These are phyloP conservation scores for Collybiopsis confluens DNA, from an alignment of 768 basidiomycete species.

Conservation along the genomic window DNA sequence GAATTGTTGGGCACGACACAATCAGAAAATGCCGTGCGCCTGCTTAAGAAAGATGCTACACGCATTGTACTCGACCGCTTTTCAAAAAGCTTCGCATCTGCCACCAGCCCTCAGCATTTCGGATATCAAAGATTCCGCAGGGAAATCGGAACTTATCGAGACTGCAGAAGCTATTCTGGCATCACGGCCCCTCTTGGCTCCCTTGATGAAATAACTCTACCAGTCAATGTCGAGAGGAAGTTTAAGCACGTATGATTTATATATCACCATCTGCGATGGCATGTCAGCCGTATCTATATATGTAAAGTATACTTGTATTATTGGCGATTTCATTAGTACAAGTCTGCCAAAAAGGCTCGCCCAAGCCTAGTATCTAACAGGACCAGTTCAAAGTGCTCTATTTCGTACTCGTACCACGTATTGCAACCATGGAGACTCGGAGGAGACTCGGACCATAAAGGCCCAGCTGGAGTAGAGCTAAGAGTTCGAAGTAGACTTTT, in stretches of 20 bases:
- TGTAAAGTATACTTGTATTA: not conserved
- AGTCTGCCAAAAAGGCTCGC: too few species aligned
- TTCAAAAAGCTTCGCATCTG: not conserved
- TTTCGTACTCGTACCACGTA: too few species aligned
- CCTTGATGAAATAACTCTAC: constrained; percentile 4
- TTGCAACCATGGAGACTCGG: too few species aligned
- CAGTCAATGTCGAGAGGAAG: not conserved
- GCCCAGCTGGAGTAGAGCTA: too few species aligned
- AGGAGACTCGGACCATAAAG: too few species aligned
- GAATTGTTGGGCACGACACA: constrained; percentile 48
- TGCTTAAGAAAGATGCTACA: not conserved
- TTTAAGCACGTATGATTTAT: not conserved
- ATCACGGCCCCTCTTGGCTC: constrained; percentile 1
- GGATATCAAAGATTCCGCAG: constrained; percentile 24
- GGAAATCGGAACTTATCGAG: constrained; percentile 15
- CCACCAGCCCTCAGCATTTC: constrained; percentile 18
- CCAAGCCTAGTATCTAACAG: too few species aligned
- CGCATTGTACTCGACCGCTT: not conserved
- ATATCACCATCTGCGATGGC: not conserved
- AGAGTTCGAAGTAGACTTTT: too few species aligned
- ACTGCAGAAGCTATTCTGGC: constrained; percentile 1
- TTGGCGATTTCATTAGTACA: too few species aligned
- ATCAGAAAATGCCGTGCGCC: not conserved
- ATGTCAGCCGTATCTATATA: not conserved
- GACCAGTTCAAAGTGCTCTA: too few species aligned